Conservation (phyloP, 202 grass and related monocot genomes). For the Setaria italica region DNA sequence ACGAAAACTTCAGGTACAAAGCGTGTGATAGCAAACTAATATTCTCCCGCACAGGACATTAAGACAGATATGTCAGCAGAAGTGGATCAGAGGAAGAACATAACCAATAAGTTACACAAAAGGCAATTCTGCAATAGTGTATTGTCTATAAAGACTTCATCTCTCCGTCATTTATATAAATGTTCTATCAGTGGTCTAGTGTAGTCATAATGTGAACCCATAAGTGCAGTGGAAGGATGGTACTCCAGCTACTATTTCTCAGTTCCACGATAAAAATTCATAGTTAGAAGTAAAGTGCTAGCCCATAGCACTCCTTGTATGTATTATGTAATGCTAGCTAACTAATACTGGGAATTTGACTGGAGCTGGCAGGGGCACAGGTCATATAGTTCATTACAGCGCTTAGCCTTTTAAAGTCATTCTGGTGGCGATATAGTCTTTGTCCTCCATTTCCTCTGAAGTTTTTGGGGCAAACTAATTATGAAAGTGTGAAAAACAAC, state of each 20-base stretch:
- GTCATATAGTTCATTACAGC: neutral
- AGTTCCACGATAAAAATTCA: neutral
- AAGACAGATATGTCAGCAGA: neutral
- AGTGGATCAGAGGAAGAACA: neutral
- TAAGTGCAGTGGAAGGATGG: neutral
- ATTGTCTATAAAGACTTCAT: neutral
- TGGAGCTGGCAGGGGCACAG: neutral
- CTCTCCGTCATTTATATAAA: neutral
- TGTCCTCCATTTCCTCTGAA: neutral
- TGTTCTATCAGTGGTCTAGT: neutral
- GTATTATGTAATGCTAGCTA: neutral
- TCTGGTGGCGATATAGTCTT: neutral
- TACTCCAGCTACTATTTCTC: conserved; percentile 10
- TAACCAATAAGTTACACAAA: neutral
- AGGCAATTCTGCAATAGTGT: neutral
- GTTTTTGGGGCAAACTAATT: conserved; percentile 1
- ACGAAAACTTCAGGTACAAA: neutral
- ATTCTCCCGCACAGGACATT: neutral
- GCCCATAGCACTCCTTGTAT: neutral
- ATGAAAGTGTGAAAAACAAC: conserved; percentile 23
- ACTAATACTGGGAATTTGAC: neutral
- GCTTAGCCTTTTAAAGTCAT: neutral
- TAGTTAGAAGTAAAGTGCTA: neutral
- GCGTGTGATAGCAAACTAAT: neutral
- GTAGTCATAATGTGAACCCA: conserved; percentile 6